These are phyloP conservation scores for Paralagenidium karlingii DNA, from an alignment of 352 stramenopile species.

Conservation along the genomic window DNA sequence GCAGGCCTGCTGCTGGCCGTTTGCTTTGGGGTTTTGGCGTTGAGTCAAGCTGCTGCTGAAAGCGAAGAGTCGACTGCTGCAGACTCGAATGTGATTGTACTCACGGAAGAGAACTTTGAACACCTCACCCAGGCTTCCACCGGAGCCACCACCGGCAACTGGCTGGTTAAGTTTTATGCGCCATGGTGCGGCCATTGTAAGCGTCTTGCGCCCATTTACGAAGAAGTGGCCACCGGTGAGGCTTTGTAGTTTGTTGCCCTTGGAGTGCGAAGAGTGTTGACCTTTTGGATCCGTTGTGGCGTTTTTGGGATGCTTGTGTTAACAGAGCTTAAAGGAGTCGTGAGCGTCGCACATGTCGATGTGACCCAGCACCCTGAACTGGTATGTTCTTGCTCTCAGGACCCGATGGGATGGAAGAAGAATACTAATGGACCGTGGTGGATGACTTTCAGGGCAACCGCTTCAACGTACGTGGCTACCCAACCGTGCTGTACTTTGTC, in stretches of 20 bases:
- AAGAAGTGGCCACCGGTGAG: slow-evolving; percentile 54
- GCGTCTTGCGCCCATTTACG: slow-evolving; percentile 46
- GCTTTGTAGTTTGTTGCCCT: slow-evolving; percentile 4
- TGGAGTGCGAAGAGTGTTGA: background rate
- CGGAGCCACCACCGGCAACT: slow-evolving; percentile 86
- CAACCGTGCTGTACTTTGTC: slow-evolving; percentile 65
- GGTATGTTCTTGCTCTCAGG: slow-evolving; percentile 5
- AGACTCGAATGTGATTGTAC: slow-evolving; percentile 39
- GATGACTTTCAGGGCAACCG: slow-evolving; percentile 29
- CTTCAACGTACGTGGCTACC: slow-evolving; percentile 74
- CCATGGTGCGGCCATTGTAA: slow-evolving; percentile 65
- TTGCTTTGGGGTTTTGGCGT: too few relatives aligned
- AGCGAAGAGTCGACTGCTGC: too few relatives aligned
- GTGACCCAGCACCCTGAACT: slow-evolving; percentile 60
- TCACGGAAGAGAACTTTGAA: slow-evolving; percentile 74
- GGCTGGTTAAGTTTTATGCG: slow-evolving; percentile 79
- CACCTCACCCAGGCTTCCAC: slow-evolving; percentile 83
- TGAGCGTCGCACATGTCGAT: slow-evolving; percentile 89
- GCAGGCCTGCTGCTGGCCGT: too few relatives aligned
- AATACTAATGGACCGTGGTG: background rate
- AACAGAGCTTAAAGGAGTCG: slow-evolving; percentile 60
- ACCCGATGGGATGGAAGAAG: background rate
- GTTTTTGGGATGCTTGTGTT: background rate
- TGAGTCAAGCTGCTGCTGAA: too few relatives aligned
- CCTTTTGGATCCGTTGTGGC: background rate